Evolutionary conservation across 345 rosid species (phyloP), one percentile per base, ranked within the genome.

Genomic region (thale cress (Arabidopsis thaliana)): DNA sequence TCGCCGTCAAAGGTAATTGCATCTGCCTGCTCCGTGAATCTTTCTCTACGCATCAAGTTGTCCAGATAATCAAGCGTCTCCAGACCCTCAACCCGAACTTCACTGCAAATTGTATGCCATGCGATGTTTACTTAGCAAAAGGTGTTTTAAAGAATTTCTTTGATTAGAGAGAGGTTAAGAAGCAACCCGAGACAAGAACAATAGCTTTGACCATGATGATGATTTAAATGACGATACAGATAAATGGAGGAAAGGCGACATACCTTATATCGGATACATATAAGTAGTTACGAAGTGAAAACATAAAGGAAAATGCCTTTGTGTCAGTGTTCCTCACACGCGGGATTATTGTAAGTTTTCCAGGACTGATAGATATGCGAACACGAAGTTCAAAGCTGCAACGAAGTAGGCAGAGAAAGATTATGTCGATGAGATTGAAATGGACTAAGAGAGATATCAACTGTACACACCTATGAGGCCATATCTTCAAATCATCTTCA

Each of bases 251-350:
- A 61, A 60, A 7, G 45, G 13, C 0, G 12, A 16, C 81, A 69
- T 78, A 89, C 98, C 97, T 89, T 85, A 94, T 84, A 79, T 94
- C 98, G 0, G 98, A 94, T 49, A 94, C 95, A 73, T 89, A 85
- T 34, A 94, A 79, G 77, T 91, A 85, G 84, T 89, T 94, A 37
- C 84, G 80, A 67, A 89, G 80, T 0, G 90, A 84, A 65, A 94
- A 88, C 41, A 82, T 87, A 72, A 89, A 94, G 50, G 89, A 85
- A 84, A 91, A 91, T 58, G 91, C 73, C 83, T 83, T 94, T 56
- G 45, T 72, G 77, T 91, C 96, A 5, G 82, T 90, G 77, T 94
- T 94, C 82, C 97, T 85, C 86, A 94, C 95, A 50, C 97, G 97
- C 42, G 98, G 90, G 72, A 85, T 94, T 76, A 94, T 67, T 71